Conservation (phyloP, 176 grass and related monocot genomes). For the Ensete ventricosum region DNA sequence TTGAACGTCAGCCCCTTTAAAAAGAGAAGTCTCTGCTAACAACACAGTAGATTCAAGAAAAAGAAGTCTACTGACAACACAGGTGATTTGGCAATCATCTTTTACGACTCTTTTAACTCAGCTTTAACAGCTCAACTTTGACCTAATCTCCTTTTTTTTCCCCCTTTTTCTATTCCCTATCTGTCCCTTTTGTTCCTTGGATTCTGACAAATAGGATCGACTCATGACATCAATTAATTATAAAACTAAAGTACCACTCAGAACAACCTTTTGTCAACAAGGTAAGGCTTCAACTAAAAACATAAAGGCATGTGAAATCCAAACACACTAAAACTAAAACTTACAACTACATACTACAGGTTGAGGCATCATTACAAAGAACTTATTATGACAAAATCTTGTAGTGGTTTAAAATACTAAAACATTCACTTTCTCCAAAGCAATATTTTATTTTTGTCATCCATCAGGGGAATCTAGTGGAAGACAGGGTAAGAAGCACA, state of each 20-base stretch:
- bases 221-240: background rate
- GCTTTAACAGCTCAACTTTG: conserved; percentile 8
- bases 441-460: background rate
- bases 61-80: no score
- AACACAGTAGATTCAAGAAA: no score
- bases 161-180: background rate
- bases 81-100: no score
- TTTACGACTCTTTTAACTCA: background rate
- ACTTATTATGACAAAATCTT: background rate
- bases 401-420: background rate
- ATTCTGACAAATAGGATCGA: no score
- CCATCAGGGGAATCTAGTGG: background rate
- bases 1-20: no score
- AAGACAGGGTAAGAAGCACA: conserved; percentile 7
- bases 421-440: background rate
- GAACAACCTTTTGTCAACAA: background rate
- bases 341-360: background rate
- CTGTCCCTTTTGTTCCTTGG: background rate
- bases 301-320: no score
- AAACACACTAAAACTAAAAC: background rate
- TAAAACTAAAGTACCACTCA: background rate
- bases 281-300: background rate
- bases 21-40: no score
- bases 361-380: background rate
- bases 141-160: conserved; percentile 8